Conservation (phyloP, 768 basidiomycete genomes). For the Tylopilus sp. region DNA sequence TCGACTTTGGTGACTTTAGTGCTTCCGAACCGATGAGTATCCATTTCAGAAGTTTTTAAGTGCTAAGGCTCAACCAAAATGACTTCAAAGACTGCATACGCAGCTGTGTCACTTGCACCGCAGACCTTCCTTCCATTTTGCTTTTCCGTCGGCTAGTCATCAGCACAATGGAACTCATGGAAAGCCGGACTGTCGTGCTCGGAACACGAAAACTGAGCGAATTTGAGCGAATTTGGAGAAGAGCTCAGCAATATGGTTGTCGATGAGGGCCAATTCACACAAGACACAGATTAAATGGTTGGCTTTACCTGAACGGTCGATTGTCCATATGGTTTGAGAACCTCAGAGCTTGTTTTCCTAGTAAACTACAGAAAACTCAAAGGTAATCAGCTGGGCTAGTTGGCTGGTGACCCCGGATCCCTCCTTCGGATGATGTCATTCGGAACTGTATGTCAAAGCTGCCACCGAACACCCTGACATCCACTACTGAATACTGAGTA, state of each 20-base stretch:
- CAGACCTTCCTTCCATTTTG: constrained; percentile 16
- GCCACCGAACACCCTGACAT: too few species aligned
- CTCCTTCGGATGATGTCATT: too few species aligned
- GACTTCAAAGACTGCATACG: constrained; percentile 7
- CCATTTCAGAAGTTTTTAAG: neutral
- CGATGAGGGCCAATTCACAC: neutral
- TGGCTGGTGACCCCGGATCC: too few species aligned
- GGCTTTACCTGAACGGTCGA: too few species aligned
- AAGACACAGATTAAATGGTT: neutral
- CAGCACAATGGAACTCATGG: constrained; percentile 15
- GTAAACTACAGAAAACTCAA: too few species aligned
- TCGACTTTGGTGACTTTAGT: neutral
- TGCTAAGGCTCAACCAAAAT: neutral
- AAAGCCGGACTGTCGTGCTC: too few species aligned
- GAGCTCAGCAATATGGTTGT: neutral
- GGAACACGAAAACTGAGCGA: constrained; percentile 8
- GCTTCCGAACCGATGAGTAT: neutral
- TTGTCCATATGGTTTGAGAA: too few species aligned
- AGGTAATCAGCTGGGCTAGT: too few species aligned
- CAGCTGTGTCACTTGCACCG: constrained; percentile 11
- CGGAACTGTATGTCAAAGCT: too few species aligned
- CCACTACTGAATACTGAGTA: too few species aligned
- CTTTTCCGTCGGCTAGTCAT: constrained; percentile 17
- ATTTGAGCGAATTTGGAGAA: constrained; percentile 1
- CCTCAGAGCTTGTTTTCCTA: too few species aligned